Base-by-base conservation (phyloP, 1,139 yeast genomes). In the Candida sp. region DNA sequence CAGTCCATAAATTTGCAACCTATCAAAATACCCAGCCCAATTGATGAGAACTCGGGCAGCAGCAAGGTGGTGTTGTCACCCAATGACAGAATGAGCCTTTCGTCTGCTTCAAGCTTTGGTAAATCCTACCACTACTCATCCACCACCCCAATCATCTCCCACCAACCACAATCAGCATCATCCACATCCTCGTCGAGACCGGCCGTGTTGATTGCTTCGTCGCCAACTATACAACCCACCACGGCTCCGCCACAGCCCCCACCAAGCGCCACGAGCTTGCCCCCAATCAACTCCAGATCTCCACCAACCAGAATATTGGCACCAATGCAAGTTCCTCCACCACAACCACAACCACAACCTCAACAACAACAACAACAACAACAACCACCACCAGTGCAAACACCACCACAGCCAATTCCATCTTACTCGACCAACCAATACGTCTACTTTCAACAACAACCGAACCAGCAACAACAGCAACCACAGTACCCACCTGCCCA, bases 271-370 rank as follows among this genome's bases (percentile, higher is more conserved):
- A 37, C 11, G 3, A 23, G n/a, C 11, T 37, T 37, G 25, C 41
- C 41, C 1, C 41, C 41, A 1, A 30, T 37, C 5, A 37, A 37
- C 11, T 23, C 41, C 5, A 37, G 7, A 8, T 41, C 44, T 31
- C 44, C 44, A 27, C 35, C 8, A 41, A 30, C 17, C 5, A 23
- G 35, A 41, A 12, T 41, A 22, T 31, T 41, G 4, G 44, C 44
- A 7, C 44, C 44, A 17, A 41, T 41, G 44, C 44, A 41, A 30
- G 17, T 41, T 3, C 44, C 44, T 5, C 44, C n/a, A 28, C 35
- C 2, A 40, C 42, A 40, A 11, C 25, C 7, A 17, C 25, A 5
- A 22, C 40, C 27, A 37, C 17, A 17, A 23, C 40, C 28, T 5
- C 39, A 35, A 17, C 39, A 1, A 26, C 42, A 8, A 7, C 42